These are phyloP conservation scores for Fusarium humuli DNA, from an alignment of 2,329 filamentous ascomycete genomes.

Conservation along the genomic window DNA sequence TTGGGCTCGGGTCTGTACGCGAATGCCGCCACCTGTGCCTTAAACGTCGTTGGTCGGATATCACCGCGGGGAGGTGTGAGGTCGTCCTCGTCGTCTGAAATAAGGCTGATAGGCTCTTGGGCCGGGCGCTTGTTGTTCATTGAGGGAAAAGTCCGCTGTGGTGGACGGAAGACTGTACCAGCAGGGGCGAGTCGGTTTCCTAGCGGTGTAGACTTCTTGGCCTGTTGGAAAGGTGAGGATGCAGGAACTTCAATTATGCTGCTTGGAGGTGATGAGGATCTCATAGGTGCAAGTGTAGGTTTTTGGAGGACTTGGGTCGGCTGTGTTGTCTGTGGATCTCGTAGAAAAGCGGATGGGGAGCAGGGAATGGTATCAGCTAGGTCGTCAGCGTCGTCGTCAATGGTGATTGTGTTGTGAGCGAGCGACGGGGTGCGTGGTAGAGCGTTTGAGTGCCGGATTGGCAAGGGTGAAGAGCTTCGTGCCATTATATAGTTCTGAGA, in stretches of 20 bases:
- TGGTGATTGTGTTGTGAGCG: constrained; percentile 37
- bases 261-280: constrained; percentile 59
- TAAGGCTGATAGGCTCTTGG: constrained; percentile 59
- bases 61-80: constrained; percentile 67
- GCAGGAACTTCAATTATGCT: constrained; percentile 81
- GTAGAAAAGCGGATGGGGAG: constrained; percentile 55
- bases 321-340: constrained; percentile 54
- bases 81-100: constrained; percentile 62
- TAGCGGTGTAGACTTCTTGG: constrained; percentile 48
- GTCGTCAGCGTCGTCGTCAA: constrained; percentile 60
- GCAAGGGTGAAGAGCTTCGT: constrained; percentile 48
- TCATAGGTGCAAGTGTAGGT: constrained; percentile 49
- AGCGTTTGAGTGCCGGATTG: constrained; percentile 47
- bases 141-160: constrained; percentile 46
- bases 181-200: constrained; percentile 78
- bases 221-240: constrained; percentile 79
- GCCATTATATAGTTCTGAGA: constrained; percentile 44
- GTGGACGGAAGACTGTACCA: constrained; percentile 76
- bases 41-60: constrained; percentile 70
- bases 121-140: constrained; percentile 52
- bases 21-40: constrained; percentile 54
- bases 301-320: constrained; percentile 61
- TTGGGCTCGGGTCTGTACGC: constrained; percentile 62
- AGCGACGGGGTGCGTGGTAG: constrained; percentile 47
- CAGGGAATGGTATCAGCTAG: constrained; percentile 61